Evolutionary conservation across 2,329 filamentous ascomycete genomes (phyloP), one percentile per base, ranked within the genome.

Genomic region (Sordariomycetes sp.): DNA sequence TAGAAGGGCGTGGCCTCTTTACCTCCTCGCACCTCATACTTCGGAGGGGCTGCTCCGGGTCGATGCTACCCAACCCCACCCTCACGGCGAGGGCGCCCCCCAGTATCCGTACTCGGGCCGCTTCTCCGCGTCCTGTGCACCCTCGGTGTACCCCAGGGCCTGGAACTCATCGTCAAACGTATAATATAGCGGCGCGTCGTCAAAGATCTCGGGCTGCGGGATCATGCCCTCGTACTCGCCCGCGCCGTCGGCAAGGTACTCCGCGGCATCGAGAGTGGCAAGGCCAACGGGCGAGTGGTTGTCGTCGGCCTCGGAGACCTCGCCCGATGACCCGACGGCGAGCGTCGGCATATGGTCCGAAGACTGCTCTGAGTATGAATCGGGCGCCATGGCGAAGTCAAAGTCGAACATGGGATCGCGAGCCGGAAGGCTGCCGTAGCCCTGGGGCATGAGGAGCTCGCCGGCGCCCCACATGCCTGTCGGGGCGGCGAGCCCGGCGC

Each of bases 291-390:
- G 51, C 12, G 51, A 52, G 45, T 56, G 48, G 25, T 52, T 76
- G 62, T 86, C 83, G 60, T 86, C 84, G 5, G 81, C 81, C 65
- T 86, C 82, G 10, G 82, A 86, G 10, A 85, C 82, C 60, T 86
- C 82, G 39, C 83, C 83, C 13, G 83, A 86, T 10, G 81, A 85
- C 10, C 64, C 48, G 10, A n/a, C 35, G 12, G 50, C 48, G 8
- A 56, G 25, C n/a, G 24, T 56, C 15, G 55, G 55, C 13, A 52
- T 48, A 20, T 79, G 74, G 60, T 80, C 78, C 63, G 85, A 66
- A 13, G 48, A 56, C 55, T 56, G 55, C 54, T 77, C 72, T 54
- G 76, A 74, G 32, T 48, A 25, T 34, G n/a, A 36, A 8, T 57
- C 56, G 51, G 56, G 51, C 15, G 52, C 35, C 50, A 48, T 39